phyloP scores from a whole-genome alignment of 2,329 filamentous ascomycete genomes.

The Xylariaceae sp. region DNA sequence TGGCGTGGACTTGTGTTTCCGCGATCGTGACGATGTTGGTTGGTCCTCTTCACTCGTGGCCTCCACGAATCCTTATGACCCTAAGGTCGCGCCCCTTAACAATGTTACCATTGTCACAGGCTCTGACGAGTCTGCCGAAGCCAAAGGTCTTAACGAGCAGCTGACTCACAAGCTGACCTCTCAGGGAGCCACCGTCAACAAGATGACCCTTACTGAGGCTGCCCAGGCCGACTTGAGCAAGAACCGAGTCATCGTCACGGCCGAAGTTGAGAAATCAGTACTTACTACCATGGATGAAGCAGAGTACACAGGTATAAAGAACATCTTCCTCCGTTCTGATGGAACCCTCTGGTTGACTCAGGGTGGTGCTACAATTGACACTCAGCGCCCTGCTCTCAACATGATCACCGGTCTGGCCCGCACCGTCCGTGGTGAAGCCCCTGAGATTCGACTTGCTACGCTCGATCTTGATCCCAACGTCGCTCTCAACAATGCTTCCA shows the following conservation, averaged over 20 bases:
- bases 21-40: conserved; percentile 27
- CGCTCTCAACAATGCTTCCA: conserved; percentile 27
- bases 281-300: conserved; percentile 21
- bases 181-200: conserved; percentile 21
- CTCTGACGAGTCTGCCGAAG: conserved; percentile 17
- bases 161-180: conserved; percentile 23
- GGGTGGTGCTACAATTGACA: conserved; percentile 26
- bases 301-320: conserved; percentile 26
- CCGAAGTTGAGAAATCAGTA: conserved; percentile 29
- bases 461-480: conserved; percentile 41
- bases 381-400: conserved; percentile 32
- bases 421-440: conserved; percentile 42
- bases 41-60: conserved; percentile 28
- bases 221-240: conserved; percentile 21
- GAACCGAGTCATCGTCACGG: conserved; percentile 26
- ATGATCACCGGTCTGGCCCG: conserved; percentile 43
- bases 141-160: conserved; percentile 20
- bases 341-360: conserved; percentile 28
- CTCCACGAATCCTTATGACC: conserved; percentile 23
- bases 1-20: conserved; percentile 28
- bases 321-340: conserved; percentile 25
- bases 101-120: conserved; percentile 26
- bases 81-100: conserved; percentile 20
- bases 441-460: conserved; percentile 40
- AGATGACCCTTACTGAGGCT: conserved; percentile 22